Evolutionary conservation across 2,329 filamentous ascomycete genomes (phyloP), one percentile per base, ranked within the genome.

Genomic region (Aspergillus pseudoviridinutans): DNA sequence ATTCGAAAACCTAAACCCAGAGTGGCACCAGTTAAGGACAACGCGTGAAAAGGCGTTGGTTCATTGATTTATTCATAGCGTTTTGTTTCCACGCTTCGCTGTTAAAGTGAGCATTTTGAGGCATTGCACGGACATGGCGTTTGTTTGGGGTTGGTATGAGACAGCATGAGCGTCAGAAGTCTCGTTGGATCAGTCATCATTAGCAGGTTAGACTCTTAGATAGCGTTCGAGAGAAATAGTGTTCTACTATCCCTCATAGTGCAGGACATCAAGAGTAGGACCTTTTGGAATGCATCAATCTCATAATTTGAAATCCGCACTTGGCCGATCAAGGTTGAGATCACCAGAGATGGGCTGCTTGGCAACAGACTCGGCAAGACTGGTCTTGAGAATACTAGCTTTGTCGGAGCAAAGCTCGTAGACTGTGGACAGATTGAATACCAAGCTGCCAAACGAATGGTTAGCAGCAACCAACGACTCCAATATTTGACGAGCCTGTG

Each of bases 331-430:
- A 83, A 89, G 87, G 5, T 88, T 88, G 1, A 78, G 76, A 1
- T 80, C 72, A 1, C 74, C 70, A 12, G 79, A 81, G 17, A 83
- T 79, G 46, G 82, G 81, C 65, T 84, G 79, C 1, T 73, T 77
- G 1, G 90, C 87, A 20, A 94, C 80, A 53, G 81, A 83, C 66
- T 91, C 88, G 1, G 89, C 87, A 20, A 97, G 78, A 27, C 78
- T 79, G 29, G 84, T 74, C 79, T 97, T 97, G 65, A 89, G 74
- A 12, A 82, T 82, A 51, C 84, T 80, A 46, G 90, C 84, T 60
- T 84, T 83, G 66, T 97, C 92, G 0, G 90, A 92, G 70, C 90
- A 94, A 7, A 97, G 81, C 74, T 97, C 94, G 71, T 96, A 97
- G 66, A 96, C 85, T 0, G 93, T 97, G 10, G 87, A 86, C 12